Evolutionary conservation across 176 grass and related monocot species (phyloP).

Genomic region (Luzula sylvatica): DNA sequence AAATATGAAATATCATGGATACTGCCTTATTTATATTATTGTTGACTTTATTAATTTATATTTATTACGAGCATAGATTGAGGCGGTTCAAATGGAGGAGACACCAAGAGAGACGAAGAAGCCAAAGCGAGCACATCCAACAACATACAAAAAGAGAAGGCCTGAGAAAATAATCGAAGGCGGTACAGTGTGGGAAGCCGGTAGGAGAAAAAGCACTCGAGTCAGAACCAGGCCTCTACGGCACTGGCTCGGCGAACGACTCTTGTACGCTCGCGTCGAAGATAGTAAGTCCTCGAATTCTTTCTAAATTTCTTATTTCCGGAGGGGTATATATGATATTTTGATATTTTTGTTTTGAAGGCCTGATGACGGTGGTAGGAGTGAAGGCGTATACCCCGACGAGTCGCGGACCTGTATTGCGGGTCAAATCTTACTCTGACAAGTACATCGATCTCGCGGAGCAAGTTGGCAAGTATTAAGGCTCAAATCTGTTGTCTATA

Average conservation of each 20-base stretch:
- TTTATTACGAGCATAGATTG: no score
- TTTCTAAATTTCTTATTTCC: conserved; percentile 1
- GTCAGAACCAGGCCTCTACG: conserved; percentile 46
- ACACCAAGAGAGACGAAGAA: no score
- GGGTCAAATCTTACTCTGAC: conserved; percentile 63
- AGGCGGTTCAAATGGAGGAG: no score
- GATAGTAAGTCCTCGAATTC: conserved; percentile 47
- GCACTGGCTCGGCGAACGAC: conserved; percentile 71
- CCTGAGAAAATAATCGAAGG: conserved; percentile 42
- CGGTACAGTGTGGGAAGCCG: conserved; percentile 44
- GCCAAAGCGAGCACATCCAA: no score
- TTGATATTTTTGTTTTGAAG: conserved; percentile 28
- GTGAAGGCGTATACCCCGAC: conserved; percentile 55
- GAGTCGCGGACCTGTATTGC: conserved; percentile 24
- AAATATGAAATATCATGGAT: no score
- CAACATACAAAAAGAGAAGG: no score
- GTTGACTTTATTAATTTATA: no score
- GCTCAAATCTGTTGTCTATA: no score
- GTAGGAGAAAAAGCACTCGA: conserved; percentile 71
- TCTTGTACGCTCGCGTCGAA: conserved; percentile 58
- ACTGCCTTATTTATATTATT: no score
- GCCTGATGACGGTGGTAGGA: conserved; percentile 46
- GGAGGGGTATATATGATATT: background rate
- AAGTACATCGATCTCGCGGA: conserved; percentile 40
- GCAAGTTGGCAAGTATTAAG: background rate